phyloP scores from a whole-genome alignment of 2,329 filamentous ascomycete genomes.

The Cladosporium sphaerospermum region DNA sequence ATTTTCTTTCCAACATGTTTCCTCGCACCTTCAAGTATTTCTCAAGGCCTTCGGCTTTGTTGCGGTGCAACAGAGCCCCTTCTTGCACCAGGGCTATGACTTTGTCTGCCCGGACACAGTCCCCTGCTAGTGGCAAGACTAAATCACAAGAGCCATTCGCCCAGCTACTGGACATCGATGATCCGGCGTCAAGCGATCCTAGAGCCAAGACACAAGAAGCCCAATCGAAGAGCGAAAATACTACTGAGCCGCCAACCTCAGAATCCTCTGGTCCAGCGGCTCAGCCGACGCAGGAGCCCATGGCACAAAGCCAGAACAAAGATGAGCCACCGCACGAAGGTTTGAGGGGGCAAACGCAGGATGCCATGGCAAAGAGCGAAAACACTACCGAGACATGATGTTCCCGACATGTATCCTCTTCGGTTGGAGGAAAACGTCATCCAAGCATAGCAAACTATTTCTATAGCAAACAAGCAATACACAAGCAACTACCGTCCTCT shows the following conservation, averaged over 20 bases:
- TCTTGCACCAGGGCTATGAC: neutral
- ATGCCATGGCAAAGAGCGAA: neutral
- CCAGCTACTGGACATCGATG: constrained; percentile 6
- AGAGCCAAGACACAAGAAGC: constrained; percentile 1
- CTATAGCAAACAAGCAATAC: no score
- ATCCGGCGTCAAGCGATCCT: neutral
- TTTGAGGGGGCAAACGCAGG: constrained; percentile 3
- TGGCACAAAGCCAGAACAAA: neutral
- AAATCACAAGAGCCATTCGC: constrained; percentile 7
- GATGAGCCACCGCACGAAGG: constrained; percentile 4
- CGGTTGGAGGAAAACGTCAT: no score
- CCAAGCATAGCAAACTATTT: no score
- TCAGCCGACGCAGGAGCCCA: constrained; percentile 4
- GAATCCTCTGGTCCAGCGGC: neutral
- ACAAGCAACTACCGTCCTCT: no score
- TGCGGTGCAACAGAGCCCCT: neutral
- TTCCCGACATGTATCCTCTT: no score
- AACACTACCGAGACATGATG: constrained; percentile 2
- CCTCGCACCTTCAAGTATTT: neutral
- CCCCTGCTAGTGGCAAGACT: neutral
- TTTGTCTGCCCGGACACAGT: neutral
- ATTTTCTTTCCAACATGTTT: neutral
- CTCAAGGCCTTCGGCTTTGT: neutral
- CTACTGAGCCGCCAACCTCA: neutral
- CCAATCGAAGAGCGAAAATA: constrained; percentile 3